Conservation (phyloP, 176 grass and related monocot genomes). For the Rhynchospora breviuscula region DNA sequence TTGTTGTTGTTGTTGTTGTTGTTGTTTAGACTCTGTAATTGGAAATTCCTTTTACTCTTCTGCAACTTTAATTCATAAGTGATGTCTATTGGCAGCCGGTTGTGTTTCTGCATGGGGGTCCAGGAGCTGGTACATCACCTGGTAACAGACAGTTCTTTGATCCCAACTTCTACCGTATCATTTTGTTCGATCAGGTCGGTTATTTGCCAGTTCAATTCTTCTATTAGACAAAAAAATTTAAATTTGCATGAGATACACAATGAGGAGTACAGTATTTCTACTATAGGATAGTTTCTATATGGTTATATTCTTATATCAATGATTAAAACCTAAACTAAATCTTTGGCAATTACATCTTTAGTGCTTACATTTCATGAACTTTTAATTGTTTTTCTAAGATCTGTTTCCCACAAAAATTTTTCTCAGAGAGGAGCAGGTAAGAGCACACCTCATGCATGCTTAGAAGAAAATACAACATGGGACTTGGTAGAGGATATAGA, state of each 20-base stretch:
- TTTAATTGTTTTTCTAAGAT: neutral
- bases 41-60: neutral
- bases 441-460: constrained; percentile 86
- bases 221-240: neutral
- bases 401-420: neutral
- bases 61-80: neutral
- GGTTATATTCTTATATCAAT: neutral
- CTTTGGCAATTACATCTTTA: neutral
- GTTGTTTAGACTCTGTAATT: neutral
- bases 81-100: constrained; percentile 47
- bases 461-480: constrained; percentile 94
- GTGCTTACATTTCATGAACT: neutral
- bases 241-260: neutral
- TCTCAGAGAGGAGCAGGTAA: constrained; percentile 71
- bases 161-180: constrained; percentile 67
- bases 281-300: neutral
- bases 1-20: too few species aligned
- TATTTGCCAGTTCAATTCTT: neutral
- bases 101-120: constrained; percentile 81
- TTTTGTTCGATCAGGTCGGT: constrained; percentile 81
- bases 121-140: constrained; percentile 67
- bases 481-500: constrained; percentile 87
- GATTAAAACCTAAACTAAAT: neutral
- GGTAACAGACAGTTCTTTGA: constrained; percentile 76
- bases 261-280: neutral